Evolutionary conservation across 75 land plant genomes (phyloP).

Genomic region (Azolla pinnata): DNA sequence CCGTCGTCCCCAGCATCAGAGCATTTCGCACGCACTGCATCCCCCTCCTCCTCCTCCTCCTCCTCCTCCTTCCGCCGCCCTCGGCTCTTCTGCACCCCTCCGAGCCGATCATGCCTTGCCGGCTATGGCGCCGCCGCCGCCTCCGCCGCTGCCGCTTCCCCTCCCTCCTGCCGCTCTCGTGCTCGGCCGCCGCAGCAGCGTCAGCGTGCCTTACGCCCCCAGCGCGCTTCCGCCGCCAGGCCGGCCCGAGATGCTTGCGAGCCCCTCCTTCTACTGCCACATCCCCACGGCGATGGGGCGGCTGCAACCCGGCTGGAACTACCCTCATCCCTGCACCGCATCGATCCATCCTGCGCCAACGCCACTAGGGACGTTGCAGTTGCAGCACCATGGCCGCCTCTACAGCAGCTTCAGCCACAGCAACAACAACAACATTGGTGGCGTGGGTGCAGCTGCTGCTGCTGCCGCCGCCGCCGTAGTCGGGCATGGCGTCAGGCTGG

Average conservation of each 20-base stretch:
- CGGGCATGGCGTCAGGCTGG: not conserved
- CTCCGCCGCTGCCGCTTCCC: constrained; percentile 3
- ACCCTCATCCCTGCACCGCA: constrained; percentile 4
- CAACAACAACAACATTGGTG: constrained; percentile 2
- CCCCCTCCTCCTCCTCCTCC: constrained; percentile 4
- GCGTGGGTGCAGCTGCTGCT: constrained; percentile 5
- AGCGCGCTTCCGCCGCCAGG: too few relatives aligned
- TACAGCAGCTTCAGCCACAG: constrained; percentile 29
- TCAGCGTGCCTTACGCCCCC: too few relatives aligned
- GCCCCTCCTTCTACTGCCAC: too few relatives aligned
- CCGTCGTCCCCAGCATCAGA: too few relatives aligned
- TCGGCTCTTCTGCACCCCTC: not conserved
- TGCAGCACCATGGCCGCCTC: constrained; percentile 24
- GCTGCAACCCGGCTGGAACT: constrained; percentile 2
- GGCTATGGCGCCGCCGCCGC: not conserved
- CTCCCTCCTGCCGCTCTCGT: constrained; percentile 8
- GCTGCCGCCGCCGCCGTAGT: not conserved
- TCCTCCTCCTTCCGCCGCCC: not conserved
- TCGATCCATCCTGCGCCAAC: constrained; percentile 7
- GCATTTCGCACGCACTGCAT: not conserved
- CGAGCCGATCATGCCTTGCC: too few relatives aligned
- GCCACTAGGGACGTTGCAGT: constrained; percentile 5
- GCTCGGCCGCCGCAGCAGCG: constrained; percentile 9
- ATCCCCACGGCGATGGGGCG: not conserved
- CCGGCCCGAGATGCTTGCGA: too few relatives aligned